phyloP scores from a whole-genome alignment of 768 basidiomycete genomes.

The Leccinum variicolor region DNA sequence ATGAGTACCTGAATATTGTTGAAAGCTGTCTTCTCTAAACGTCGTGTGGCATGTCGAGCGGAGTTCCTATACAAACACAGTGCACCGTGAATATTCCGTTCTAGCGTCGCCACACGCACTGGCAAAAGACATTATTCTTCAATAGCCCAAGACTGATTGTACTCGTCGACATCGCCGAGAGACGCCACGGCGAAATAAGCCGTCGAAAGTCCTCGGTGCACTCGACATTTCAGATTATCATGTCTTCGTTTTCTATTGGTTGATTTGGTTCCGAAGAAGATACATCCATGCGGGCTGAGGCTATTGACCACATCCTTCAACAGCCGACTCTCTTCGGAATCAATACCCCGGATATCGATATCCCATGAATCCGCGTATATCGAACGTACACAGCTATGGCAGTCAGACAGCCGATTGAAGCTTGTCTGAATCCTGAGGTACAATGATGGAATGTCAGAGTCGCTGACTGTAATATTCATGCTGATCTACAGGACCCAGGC shows the following conservation, averaged over 20 bases:
- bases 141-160: neutral
- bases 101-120: too few relatives aligned
- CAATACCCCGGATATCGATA: neutral
- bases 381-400: neutral
- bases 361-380: neutral
- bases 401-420: constrained; percentile 10
- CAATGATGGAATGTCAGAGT: neutral
- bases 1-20: too few relatives aligned
- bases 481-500: constrained; percentile 5
- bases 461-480: neutral
- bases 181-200: constrained; percentile 8
- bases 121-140: neutral
- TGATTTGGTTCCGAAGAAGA: constrained; percentile 13
- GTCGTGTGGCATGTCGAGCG: neutral
- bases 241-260: constrained; percentile 1
- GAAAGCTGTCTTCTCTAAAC: neutral
- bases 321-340: constrained; percentile 26
- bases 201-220: constrained; percentile 23
- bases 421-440: constrained; percentile 9
- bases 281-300: constrained; percentile 24
- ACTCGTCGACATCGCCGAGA: neutral
- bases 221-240: constrained; percentile 23
- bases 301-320: constrained; percentile 27
- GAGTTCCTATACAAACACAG: neutral
- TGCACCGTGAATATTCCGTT: too few relatives aligned